Evolutionary conservation across 805 yeast genomes (phyloP), one percentile per base, ranked within the genome.

Genomic region (Cyberlindnera meyerae): DNA sequence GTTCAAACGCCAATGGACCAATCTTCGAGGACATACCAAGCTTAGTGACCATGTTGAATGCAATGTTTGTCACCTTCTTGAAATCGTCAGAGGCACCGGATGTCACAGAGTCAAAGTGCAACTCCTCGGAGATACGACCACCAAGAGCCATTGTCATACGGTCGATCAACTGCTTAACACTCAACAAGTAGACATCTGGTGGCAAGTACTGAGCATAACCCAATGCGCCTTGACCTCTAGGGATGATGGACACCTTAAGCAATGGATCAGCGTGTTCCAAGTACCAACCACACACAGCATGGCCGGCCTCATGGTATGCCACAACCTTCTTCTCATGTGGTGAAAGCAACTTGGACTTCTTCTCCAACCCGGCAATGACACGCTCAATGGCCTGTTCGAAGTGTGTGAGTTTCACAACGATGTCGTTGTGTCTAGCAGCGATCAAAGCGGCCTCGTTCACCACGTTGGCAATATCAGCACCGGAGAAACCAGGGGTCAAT

Each of bases 271-370:
- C 96, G 60, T 74, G 73, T 60, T 84, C 76, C 54, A 93, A 71
- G 55, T 69, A 88, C 99, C 98, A 93, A 11, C 98, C 98, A 61
- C 97, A 89, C 43, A 93, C 77, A 9, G 99, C 98, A 63, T 94
- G 98, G 4, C 98, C 99, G 4, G 99, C 98, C 62, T 93, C 99
- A 58, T 94, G 98, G 54, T 83, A 93, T 1, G 98, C 98, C 39
- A 94, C 96, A 18, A 87, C 78, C 44, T 70, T 77, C 63, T 88
- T 86, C 57, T 94, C 97, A 42, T 82, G 89, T 2, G 87, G 82
- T 3, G 87, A 77, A 43, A 94, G 68, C 11, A 93, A 74, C 54
- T 82, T 81, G 12, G 89, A 75, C 62, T 87, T 90, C 70, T 85
- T 85, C 61, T 90, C 97, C 44, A 93, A 68, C 26, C 99, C 99